Evolutionary conservation across 2,329 filamentous ascomycete species (phyloP).

Genomic region (Colletotrichum sansevieriae): DNA sequence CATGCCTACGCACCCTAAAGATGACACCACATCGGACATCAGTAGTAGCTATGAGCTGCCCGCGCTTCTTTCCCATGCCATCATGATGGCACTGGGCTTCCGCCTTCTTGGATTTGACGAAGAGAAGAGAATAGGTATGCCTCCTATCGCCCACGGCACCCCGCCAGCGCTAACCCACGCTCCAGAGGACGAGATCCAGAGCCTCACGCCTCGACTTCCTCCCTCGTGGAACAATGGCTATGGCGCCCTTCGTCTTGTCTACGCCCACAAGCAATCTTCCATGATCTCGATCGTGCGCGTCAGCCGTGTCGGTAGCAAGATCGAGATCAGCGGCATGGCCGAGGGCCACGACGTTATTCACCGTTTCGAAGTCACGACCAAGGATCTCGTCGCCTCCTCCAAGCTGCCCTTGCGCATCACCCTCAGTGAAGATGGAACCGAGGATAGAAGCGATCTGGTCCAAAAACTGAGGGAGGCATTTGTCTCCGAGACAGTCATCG

Average conservation of each 20-base stretch:
- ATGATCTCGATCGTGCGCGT: constrained; percentile 87
- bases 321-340: constrained; percentile 84
- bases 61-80: constrained; percentile 86
- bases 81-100: constrained; percentile 85
- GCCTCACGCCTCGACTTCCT: constrained; percentile 75
- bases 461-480: constrained; percentile 73
- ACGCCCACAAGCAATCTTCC: constrained; percentile 86
- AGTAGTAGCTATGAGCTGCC: constrained; percentile 84
- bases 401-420: constrained; percentile 69
- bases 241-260: constrained; percentile 84
- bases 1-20: constrained; percentile 65
- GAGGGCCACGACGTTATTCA: constrained; percentile 85
- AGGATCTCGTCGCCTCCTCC: constrained; percentile 78
- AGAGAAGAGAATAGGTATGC: constrained; percentile 78
- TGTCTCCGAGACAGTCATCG: constrained; percentile 77
- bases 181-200: constrained; percentile 68
- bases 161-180: constrained; percentile 38
- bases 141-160: not conserved
- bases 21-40: constrained; percentile 71
- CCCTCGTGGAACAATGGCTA: constrained; percentile 82
- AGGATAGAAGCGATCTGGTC: constrained; percentile 64
- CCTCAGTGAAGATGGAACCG: constrained; percentile 55
- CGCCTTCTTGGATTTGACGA: constrained; percentile 86
- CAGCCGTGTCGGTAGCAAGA: constrained; percentile 84
- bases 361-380: constrained; percentile 79